Evolutionary conservation across 2,329 filamentous ascomycete species (phyloP).

Genomic region (Nemania sp.): DNA sequence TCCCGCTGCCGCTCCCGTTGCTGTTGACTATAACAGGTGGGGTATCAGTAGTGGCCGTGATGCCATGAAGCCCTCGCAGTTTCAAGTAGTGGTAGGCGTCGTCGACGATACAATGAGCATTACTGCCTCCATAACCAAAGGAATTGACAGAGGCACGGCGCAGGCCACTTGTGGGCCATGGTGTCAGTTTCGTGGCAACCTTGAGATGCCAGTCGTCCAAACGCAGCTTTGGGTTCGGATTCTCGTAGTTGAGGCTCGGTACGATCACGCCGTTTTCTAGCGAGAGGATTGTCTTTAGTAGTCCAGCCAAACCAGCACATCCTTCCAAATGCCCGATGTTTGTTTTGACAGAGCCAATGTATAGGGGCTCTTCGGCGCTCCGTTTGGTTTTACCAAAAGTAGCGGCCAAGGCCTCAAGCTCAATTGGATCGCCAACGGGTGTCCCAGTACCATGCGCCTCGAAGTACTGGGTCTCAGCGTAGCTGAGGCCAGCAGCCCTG

Average conservation of each 20-base stretch:
- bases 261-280: slow-evolving; percentile 33
- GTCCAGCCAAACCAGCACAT: slow-evolving; percentile 32
- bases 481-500: slow-evolving; percentile 37
- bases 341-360: slow-evolving; percentile 31
- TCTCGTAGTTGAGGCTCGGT: slow-evolving; percentile 41
- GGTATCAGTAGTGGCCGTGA: neutral
- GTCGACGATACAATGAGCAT: no score
- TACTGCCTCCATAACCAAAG: no score
- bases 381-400: slow-evolving; percentile 17
- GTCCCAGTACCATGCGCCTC: slow-evolving; percentile 42
- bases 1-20: neutral
- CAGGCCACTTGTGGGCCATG: no score
- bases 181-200: neutral
- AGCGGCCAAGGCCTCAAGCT: slow-evolving; percentile 32
- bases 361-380: neutral
- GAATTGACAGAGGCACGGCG: no score
- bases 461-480: slow-evolving; percentile 32
- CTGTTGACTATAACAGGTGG: neutral
- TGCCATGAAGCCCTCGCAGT: neutral
- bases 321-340: slow-evolving; percentile 40
- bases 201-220: neutral
- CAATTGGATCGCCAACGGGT: slow-evolving; percentile 22
- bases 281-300: slow-evolving; percentile 33
- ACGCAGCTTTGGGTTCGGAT: slow-evolving; percentile 35
- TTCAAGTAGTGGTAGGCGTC: neutral